phyloP scores from a whole-genome alignment of 768 basidiomycete genomes.

The Fibroporia radiculosa region DNA sequence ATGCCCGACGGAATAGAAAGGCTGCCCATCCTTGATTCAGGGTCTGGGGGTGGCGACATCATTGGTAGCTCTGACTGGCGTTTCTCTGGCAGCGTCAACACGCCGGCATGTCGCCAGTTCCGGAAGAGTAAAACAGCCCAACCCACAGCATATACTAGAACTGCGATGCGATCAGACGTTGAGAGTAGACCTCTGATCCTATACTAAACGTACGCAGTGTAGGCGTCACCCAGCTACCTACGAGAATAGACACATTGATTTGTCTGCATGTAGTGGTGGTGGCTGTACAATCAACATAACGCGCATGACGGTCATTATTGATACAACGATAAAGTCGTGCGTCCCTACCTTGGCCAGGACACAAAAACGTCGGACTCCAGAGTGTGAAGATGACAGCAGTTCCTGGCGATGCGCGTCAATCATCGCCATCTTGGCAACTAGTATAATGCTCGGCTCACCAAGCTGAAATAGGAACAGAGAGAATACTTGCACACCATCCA shows the following conservation, averaged over 20 bases:
- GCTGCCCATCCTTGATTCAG: neutral
- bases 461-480: constrained; percentile 39
- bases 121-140: constrained; percentile 25
- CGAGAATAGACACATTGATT: constrained; percentile 39
- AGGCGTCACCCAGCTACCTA: constrained; percentile 49
- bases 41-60: constrained; percentile 8
- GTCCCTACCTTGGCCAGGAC: constrained; percentile 30
- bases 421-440: too few relatives aligned
- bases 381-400: constrained; percentile 34
- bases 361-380: constrained; percentile 36
- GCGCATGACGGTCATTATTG: neutral
- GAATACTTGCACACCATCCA: constrained; percentile 44
- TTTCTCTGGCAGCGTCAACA: constrained; percentile 10
- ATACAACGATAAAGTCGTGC: too few relatives aligned
- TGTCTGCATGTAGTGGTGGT: constrained; percentile 38
- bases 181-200: neutral
- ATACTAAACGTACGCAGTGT: constrained; percentile 35
- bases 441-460: constrained; percentile 22
- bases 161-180: constrained; percentile 19
- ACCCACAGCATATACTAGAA: constrained; percentile 33
- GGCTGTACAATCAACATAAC: neutral
- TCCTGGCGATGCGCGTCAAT: constrained; percentile 22
- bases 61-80: constrained; percentile 14
- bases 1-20: neutral
- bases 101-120: constrained; percentile 19